Percentiles rank a stretch among this genome's conserved stretches.
Evolutionary conservation across 306 rosid species (phyloP).

Genomic region (Macrotyloma uniflorum): DNA sequence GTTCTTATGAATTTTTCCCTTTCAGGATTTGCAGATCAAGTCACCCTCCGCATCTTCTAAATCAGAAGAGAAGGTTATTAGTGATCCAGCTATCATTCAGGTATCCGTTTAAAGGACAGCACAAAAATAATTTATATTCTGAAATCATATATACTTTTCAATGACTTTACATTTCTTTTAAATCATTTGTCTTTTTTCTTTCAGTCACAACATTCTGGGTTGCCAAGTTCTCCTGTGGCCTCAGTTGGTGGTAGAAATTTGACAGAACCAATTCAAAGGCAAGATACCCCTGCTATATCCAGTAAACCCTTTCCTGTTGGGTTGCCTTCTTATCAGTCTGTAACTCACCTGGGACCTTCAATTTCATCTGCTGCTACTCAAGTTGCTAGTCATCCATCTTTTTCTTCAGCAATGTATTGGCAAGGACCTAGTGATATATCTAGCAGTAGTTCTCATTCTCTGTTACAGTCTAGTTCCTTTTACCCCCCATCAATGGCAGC

Average conservation of each 20-base stretch:
- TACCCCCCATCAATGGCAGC: constrained; percentile 40
- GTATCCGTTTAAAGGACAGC: constrained; percentile 37
- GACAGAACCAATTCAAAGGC: constrained; percentile 51
- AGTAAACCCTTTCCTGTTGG: constrained; percentile 44
- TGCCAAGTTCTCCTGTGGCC: constrained; percentile 38
- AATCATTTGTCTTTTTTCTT: constrained; percentile 4
- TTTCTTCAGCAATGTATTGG: constrained; percentile 47
- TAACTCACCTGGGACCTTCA: constrained; percentile 34
- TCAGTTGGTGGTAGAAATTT: constrained; percentile 43
- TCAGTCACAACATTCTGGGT: constrained; percentile 54
- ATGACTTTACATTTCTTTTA: not conserved
- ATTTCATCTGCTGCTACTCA: constrained; percentile 44
- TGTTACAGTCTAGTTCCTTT: constrained; percentile 40
- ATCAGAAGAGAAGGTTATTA: constrained; percentile 45
- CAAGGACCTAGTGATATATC: constrained; percentile 46
- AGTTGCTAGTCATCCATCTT: constrained; percentile 43
- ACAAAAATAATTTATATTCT: not conserved
- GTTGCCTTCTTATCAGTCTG: constrained; percentile 52
- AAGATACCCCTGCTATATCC: constrained; percentile 51
- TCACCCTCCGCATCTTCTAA: constrained; percentile 45
- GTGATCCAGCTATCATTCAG: constrained; percentile 79
- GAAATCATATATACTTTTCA: not conserved
- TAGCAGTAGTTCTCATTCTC: constrained; percentile 38
- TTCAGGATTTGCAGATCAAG: constrained; percentile 78
- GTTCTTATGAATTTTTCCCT: constrained; percentile 36